Percentiles rank a stretch among this genome's conserved stretches.
Evolutionary conservation across 495 filamentous ascomycete species (phyloP).

Genomic region (Xylaria scruposa): DNA sequence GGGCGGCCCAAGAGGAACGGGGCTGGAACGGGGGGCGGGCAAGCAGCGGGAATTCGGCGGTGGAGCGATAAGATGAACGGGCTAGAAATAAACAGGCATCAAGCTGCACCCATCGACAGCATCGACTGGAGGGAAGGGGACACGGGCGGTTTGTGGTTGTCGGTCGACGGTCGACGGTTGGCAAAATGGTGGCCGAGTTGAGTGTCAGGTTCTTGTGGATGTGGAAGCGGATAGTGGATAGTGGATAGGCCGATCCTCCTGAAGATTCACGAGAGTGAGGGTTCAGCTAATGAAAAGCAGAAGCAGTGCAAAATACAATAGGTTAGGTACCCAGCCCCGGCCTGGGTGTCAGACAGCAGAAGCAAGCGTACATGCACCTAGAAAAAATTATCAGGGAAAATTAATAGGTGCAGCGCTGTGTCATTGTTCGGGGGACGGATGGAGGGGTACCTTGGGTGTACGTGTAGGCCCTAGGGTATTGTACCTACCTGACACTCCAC

Average conservation of each 20-base stretch:
- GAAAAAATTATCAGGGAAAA: slow-evolving; percentile 22
- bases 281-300: slow-evolving; percentile 28
- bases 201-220: slow-evolving; percentile 20
- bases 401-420: neutral
- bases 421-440: neutral
- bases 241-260: neutral
- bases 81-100: slow-evolving; percentile 21
- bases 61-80: slow-evolving; percentile 22
- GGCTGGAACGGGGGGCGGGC: neutral
- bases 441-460: slow-evolving; percentile 15
- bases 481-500: neutral
- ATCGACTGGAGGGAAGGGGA: slow-evolving; percentile 12
- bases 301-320: slow-evolving; percentile 19
- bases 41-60: slow-evolving; percentile 2
- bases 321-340: slow-evolving; percentile 16
- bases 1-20: slow-evolving; percentile 30
- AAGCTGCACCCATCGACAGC: slow-evolving; percentile 26
- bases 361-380: neutral
- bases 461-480: slow-evolving; percentile 10
- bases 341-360: slow-evolving; percentile 8
- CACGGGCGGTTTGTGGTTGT: slow-evolving; percentile 12
- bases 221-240: slow-evolving; percentile 9
- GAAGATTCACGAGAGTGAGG: slow-evolving; percentile 24
- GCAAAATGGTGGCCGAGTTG: slow-evolving; percentile 18
- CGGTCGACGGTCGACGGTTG: slow-evolving; percentile 14